A percentile compares a stretch with the other conserved stretches of the same genome.
phyloP scores from a whole-genome alignment of 2,329 filamentous ascomycete species.

The Nakataea oryzae region DNA sequence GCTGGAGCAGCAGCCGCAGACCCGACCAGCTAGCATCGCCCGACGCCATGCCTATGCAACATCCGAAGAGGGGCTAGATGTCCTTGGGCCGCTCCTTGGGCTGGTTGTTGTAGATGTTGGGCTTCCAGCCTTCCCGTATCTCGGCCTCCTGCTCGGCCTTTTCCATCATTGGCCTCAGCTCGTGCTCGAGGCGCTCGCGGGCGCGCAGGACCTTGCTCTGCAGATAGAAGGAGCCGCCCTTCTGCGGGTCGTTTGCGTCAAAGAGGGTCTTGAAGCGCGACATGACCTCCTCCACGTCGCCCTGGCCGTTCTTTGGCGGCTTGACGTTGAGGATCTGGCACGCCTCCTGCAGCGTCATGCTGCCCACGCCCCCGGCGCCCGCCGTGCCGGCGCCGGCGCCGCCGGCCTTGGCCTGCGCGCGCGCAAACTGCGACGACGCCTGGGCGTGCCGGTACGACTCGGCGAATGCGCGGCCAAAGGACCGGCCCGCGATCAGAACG shows the following conservation, averaged over 20 bases:
- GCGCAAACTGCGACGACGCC: conserved; percentile 73
- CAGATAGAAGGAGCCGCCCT: conserved; percentile 94
- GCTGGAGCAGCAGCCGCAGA: too few species aligned
- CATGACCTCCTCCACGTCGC: conserved; percentile 72
- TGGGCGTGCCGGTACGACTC: conserved; percentile 95
- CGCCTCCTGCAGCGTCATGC: conserved; percentile 89
- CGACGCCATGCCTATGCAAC: neutral
- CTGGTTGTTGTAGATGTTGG: conserved; percentile 87
- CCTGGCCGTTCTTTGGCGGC: conserved; percentile 60
- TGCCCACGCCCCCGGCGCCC: conserved; percentile 55
- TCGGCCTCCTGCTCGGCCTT: conserved; percentile 68
- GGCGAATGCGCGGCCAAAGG: conserved; percentile 83
- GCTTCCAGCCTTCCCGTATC: conserved; percentile 78
- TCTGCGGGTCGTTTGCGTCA: conserved; percentile 87
- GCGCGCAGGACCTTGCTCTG: conserved; percentile 94
- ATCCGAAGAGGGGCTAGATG: neutral
- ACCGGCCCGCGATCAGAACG: conserved; percentile 79
- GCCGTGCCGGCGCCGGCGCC: conserved; percentile 30
- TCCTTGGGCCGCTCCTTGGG: conserved; percentile 17
- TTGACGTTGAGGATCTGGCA: conserved; percentile 96
- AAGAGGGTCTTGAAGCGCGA: conserved; percentile 90
- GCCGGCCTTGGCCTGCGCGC: conserved; percentile 55
- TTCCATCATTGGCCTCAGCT: conserved; percentile 63
- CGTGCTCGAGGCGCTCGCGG: conserved; percentile 82
- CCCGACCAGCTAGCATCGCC: neutral